Percentiles rank a stretch among this genome's conserved stretches.
These are phyloP conservation scores for Musa balbisiana DNA, from an alignment of 202 grass and related monocot genomes.

Conservation along the genomic window DNA sequence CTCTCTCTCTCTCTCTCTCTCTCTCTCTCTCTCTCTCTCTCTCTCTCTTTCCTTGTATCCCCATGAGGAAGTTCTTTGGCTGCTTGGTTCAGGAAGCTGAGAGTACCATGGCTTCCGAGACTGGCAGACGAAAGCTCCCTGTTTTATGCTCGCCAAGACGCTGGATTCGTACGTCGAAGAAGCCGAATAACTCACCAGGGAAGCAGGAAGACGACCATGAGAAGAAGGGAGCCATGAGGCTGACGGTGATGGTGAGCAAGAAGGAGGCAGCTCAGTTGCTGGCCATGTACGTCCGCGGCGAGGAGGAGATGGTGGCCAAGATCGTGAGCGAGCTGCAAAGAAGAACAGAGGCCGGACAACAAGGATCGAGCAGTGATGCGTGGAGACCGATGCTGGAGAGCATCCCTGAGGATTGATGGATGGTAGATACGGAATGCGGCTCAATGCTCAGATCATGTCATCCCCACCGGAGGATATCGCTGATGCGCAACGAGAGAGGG, in stretches of 20 bases:
- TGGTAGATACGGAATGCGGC: too few relatives aligned
- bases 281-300: not conserved
- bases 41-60: not conserved
- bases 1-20: too few relatives aligned
- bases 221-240: not conserved
- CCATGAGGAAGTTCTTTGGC: not conserved
- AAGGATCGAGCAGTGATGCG: not conserved
- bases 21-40: too few relatives aligned
- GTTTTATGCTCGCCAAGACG: not conserved
- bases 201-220: not conserved
- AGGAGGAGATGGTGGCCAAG: not conserved
- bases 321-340: not conserved
- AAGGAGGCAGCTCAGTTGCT: not conserved
- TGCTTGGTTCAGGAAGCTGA: not conserved
- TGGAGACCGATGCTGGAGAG: not conserved
- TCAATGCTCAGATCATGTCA: too few relatives aligned
- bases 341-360: not conserved
- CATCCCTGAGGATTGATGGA: constrained; percentile 1
- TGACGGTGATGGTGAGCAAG: not conserved
- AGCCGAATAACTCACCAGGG: not conserved
- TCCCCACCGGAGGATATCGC: too few relatives aligned
- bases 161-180: not conserved
- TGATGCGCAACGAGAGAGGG: too few relatives aligned
- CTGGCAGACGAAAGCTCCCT: not conserved
- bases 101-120: not conserved